Evolutionary conservation across 371 early-diverging fungal species (phyloP).

Genomic region (Rhizopus stolonifer): DNA sequence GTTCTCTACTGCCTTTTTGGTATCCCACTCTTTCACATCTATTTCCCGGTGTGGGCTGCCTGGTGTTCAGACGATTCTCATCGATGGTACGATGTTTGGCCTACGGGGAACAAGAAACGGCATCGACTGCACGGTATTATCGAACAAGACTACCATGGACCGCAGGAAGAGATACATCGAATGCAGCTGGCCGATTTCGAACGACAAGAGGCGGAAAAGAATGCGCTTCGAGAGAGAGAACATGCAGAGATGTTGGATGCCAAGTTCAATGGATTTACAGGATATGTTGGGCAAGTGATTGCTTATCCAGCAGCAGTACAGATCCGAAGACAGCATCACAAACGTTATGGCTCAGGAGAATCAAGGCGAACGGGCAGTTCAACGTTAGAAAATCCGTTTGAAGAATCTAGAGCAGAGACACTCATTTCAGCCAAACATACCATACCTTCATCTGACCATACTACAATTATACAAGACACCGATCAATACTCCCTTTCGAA

Average conservation of each 20-base stretch:
- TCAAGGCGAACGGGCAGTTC: slow-evolving; percentile 4
- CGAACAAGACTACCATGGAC: slow-evolving; percentile 11
- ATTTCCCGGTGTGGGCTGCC: slow-evolving; percentile 43
- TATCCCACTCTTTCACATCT: slow-evolving; percentile 42
- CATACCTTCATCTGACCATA: too few relatives aligned
- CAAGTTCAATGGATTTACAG: slow-evolving; percentile 44
- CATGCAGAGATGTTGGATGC: slow-evolving; percentile 46
- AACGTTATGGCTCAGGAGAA: not conserved
- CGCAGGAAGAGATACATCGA: slow-evolving; percentile 21
- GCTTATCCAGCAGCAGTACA: slow-evolving; percentile 13
- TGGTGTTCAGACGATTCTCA: slow-evolving; percentile 38
- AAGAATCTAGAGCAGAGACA: slow-evolving; percentile 22
- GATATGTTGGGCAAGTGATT: slow-evolving; percentile 19
- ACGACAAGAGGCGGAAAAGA: slow-evolving; percentile 32
- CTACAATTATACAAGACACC: not conserved
- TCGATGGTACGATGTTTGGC: slow-evolving; percentile 52
- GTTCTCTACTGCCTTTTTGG: slow-evolving; percentile 35
- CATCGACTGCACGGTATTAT: slow-evolving; percentile 45
- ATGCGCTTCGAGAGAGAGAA: slow-evolving; percentile 27
- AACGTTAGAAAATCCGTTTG: slow-evolving; percentile 35
- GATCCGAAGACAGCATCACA: slow-evolving; percentile 1
- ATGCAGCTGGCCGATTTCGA: slow-evolving; percentile 46
- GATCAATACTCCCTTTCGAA: slow-evolving; percentile 10
- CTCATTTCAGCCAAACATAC: not conserved
- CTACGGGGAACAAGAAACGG: slow-evolving; percentile 21